phyloP scores from a whole-genome alignment of 2,329 filamentous ascomycete species.

The Colletotrichum tropicale region DNA sequence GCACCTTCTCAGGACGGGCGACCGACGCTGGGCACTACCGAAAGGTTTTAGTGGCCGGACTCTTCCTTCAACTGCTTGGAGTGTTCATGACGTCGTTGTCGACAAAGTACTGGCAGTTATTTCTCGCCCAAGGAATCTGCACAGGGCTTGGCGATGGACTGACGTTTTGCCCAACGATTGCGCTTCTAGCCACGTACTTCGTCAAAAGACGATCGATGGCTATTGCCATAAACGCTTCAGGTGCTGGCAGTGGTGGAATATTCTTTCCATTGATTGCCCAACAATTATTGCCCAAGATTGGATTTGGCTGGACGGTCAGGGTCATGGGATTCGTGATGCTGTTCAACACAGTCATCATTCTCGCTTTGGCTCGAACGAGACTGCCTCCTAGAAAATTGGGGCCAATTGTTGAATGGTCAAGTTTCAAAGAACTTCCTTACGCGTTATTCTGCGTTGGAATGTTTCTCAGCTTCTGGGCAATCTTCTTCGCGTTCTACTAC shows the following conservation, averaged over 20 bases:
- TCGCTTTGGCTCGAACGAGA: not conserved
- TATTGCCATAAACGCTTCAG: slow-evolving; percentile 62
- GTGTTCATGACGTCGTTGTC: slow-evolving; percentile 49
- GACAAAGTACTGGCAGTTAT: slow-evolving; percentile 46
- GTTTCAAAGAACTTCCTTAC: slow-evolving; percentile 27
- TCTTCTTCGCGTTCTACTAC: slow-evolving; percentile 59
- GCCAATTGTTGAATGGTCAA: not conserved
- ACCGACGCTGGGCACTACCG: not conserved
- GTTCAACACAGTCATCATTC: not conserved
- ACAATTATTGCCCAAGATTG: not conserved
- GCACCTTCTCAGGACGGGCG: not conserved
- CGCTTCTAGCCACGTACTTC: slow-evolving; percentile 67
- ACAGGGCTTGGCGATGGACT: slow-evolving; percentile 60
- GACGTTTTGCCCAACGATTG: slow-evolving; percentile 57
- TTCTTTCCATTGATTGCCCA: slow-evolving; percentile 55
- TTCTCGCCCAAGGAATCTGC: slow-evolving; percentile 42
- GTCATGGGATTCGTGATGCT: slow-evolving; percentile 13
- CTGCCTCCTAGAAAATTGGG: not conserved
- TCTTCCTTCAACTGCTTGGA: slow-evolving; percentile 26
- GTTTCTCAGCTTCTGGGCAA: slow-evolving; percentile 39
- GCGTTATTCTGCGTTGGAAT: not conserved
- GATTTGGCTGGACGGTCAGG: slow-evolving; percentile 8
- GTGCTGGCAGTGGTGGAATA: slow-evolving; percentile 66
- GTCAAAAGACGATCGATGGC: slow-evolving; percentile 59
- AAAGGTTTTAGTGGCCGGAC: not conserved